Evolutionary conservation across 768 basidiomycete genomes (phyloP).

Genomic region (Fomitopsis serialis): DNA sequence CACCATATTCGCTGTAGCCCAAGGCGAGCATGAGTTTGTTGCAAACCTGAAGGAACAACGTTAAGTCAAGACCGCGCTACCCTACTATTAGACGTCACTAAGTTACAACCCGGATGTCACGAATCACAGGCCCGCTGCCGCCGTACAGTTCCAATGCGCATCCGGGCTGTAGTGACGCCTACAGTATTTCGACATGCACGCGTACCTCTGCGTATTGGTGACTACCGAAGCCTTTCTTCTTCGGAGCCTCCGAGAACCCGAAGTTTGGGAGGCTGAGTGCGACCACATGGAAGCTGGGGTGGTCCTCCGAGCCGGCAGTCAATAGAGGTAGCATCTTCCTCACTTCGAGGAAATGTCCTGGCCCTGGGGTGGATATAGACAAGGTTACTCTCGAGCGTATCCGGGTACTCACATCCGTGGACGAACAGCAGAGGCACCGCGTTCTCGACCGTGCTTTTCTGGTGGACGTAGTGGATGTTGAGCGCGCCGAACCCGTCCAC

Average conservation of each 20-base stretch:
- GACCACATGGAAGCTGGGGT: constrained; percentile 62
- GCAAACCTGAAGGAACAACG: constrained; percentile 5
- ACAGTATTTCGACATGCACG: no score
- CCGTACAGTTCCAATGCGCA: no score
- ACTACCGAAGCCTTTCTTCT: constrained; percentile 41
- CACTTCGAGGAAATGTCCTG: constrained; percentile 54
- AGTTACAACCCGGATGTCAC: no score
- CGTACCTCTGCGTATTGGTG: constrained; percentile 1
- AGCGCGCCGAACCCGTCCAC: constrained; percentile 42
- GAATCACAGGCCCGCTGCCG: no score
- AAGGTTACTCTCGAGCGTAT: background rate
- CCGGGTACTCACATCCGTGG: constrained; percentile 46
- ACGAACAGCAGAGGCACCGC: constrained; percentile 60
- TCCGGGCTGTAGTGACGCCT: no score
- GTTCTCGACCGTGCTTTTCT: constrained; percentile 21
- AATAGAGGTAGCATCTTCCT: constrained; percentile 53
- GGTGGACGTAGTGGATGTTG: constrained; percentile 51
- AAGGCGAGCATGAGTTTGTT: constrained; percentile 25
- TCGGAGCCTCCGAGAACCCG: constrained; percentile 56
- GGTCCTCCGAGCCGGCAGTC: constrained; percentile 30
- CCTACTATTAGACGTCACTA: no score
- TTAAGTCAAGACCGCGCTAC: no score
- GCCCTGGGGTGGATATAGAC: constrained; percentile 36
- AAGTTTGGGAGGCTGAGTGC: constrained; percentile 53
- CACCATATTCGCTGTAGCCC: constrained; percentile 23